Conservation (phyloP, 768 basidiomycete genomes). For the Strobilomyces echinocephalus region DNA sequence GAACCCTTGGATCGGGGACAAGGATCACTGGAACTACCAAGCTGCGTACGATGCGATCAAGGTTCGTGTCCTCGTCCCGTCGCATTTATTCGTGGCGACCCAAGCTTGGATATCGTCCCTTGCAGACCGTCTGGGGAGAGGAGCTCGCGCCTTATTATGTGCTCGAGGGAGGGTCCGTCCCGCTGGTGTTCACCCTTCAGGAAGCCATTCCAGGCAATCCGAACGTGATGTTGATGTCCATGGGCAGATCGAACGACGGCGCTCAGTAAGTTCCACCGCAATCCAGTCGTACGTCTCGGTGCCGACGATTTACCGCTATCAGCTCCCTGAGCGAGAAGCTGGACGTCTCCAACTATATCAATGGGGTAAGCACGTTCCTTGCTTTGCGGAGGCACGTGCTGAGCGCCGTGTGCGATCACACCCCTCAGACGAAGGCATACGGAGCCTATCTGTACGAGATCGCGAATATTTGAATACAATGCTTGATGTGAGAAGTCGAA, state of each 20-base stretch:
- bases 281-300: background rate
- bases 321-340: background rate
- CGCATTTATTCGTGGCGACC: background rate
- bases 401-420: no score
- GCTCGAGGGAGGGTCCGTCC: constrained; percentile 81
- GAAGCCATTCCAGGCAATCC: constrained; percentile 57
- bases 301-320: background rate
- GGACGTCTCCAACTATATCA: background rate
- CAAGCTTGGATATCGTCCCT: background rate
- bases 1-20: constrained; percentile 78
- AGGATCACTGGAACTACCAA: constrained; percentile 82
- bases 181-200: constrained; percentile 83
- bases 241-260: constrained; percentile 90
- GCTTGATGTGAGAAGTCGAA: no score
- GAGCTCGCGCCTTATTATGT: constrained; percentile 62
- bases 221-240: constrained; percentile 81
- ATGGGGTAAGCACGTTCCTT: background rate
- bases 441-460: background rate
- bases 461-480: background rate
- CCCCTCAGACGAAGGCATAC: background rate
- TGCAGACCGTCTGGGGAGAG: constrained; percentile 14
- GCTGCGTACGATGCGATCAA: constrained; percentile 79
- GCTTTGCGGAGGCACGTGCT: background rate
- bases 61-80: constrained; percentile 29
- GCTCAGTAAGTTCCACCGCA: constrained; percentile 56